Evolutionary conservation across 75 land plant genomes (phyloP), one percentile per base, ranked within the genome.

Genomic region (Adiantum capillusveneris): DNA sequence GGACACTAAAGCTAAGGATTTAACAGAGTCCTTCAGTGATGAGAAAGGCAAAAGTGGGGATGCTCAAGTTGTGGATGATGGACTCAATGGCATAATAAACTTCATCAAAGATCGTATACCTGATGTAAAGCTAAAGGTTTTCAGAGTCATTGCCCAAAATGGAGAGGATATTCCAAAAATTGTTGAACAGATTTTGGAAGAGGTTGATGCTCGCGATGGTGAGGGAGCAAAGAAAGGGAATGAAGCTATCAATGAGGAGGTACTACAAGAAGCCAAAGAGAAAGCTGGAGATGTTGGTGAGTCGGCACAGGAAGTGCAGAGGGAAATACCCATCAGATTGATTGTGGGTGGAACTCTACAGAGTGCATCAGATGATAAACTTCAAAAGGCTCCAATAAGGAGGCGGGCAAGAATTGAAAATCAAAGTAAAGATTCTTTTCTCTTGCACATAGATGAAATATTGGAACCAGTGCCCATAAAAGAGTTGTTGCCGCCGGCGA

Each of bases 31-130:
- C 25, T 43, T 28, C 50, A 77, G 73, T 56, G 79, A 71, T 48
- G 64, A 31, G 39, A 85, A 75, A 29, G 81, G 77, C 20, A 63
- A 70, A 56, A 53, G 69, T 11, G 79, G 73, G 39, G 90, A 73
- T 30, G 70, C 73, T 18, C 65, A 26, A 37, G 52, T 56, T 57
- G 42, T 67, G 58, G 87, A 81, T 42, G 95, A 89, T 56, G 84
- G 80, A 12, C 67, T 89, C 65, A 80, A 69, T 54, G 73, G 77
- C 63, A 79, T 90, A 0, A 68, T 90, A 42, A 76, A 74, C 36
- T 85, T 85, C 49, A 72, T 90, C 20, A 90, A 85, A 64, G 81
- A 85, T 24, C 77, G 83, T 53, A 79, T 90, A 60, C 96, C 96
- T 17, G 84, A 74, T 26, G 64, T 90, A 39, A 85, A 90, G 63